Evolutionary conservation across 2,329 filamentous ascomycete genomes (phyloP).

Genomic region (Rasamsonia emersonii): DNA sequence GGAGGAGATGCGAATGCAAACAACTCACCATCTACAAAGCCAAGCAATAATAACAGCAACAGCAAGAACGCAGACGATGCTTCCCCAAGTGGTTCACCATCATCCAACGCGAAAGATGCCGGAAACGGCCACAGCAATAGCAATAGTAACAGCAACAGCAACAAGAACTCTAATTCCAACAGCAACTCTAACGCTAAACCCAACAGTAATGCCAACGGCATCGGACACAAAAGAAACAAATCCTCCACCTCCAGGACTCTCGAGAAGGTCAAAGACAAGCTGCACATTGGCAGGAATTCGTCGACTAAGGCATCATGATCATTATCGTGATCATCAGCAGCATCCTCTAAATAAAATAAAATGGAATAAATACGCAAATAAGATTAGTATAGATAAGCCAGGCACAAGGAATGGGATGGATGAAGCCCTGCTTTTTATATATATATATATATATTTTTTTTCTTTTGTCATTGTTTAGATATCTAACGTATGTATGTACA

Average conservation of each 20-base stretch:
- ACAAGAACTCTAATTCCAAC: too few species aligned
- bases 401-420: too few species aligned
- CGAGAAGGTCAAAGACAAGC: slow-evolving; percentile 24
- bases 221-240: not conserved
- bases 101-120: not conserved
- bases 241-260: slow-evolving; percentile 9
- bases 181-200: not conserved
- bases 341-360: too few species aligned
- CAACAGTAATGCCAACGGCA: not conserved
- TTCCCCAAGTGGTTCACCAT: not conserved
- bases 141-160: not conserved
- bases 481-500: too few species aligned
- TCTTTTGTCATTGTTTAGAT: too few species aligned
- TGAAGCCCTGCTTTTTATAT: too few species aligned
- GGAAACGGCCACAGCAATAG: not conserved
- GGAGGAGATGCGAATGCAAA: not conserved
- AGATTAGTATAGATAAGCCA: too few species aligned
- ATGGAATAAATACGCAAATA: too few species aligned
- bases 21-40: not conserved
- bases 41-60: not conserved
- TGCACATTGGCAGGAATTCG: slow-evolving; percentile 20
- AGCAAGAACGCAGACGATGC: not conserved
- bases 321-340: too few species aligned
- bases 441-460: too few species aligned
- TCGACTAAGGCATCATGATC: too few species aligned